phyloP scores from a whole-genome alignment of 1,284 basidiomycete genomes.

The Malassezia globosa region DNA sequence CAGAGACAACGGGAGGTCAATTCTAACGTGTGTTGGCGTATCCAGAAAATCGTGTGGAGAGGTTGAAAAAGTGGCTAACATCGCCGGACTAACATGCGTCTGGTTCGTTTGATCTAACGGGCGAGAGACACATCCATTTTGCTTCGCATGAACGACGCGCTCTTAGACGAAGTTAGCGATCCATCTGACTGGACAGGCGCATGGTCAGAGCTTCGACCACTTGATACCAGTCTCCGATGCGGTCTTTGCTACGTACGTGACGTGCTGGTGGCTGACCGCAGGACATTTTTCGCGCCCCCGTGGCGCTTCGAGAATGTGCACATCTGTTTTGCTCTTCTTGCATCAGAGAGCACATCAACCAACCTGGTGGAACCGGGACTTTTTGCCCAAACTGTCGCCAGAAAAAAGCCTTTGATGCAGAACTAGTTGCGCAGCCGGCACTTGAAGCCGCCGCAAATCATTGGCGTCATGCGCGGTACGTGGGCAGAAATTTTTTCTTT shows the following conservation, averaged over 20 bases:
- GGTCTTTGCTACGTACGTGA: constrained; percentile 34
- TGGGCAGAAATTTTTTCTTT: too few relatives aligned
- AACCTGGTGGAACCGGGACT: constrained; percentile 28
- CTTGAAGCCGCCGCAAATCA: constrained; percentile 33
- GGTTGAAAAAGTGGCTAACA: too few relatives aligned
- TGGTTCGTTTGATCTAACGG: too few relatives aligned
- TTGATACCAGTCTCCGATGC: constrained; percentile 36
- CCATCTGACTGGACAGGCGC: constrained; percentile 36
- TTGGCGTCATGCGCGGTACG: constrained; percentile 25
- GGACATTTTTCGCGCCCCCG: constrained; percentile 40
- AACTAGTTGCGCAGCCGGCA: constrained; percentile 29
- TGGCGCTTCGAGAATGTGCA: constrained; percentile 33
- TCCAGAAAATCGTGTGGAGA: too few relatives aligned
- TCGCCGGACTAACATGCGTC: too few relatives aligned
- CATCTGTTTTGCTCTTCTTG: constrained; percentile 42
- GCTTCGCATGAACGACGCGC: constrained; percentile 12
- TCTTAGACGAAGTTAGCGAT: constrained; percentile 31
- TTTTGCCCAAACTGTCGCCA: constrained; percentile 43
- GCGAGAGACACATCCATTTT: too few relatives aligned
- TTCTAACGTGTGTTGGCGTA: too few relatives aligned
- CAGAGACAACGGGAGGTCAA: too few relatives aligned
- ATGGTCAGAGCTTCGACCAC: constrained; percentile 23
- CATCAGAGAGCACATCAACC: constrained; percentile 43
- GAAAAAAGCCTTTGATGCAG: constrained; percentile 39
- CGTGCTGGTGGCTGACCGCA: constrained; percentile 1